phyloP scores from a whole-genome alignment of 306 rosid genomes.

The Prunus campanulata region DNA sequence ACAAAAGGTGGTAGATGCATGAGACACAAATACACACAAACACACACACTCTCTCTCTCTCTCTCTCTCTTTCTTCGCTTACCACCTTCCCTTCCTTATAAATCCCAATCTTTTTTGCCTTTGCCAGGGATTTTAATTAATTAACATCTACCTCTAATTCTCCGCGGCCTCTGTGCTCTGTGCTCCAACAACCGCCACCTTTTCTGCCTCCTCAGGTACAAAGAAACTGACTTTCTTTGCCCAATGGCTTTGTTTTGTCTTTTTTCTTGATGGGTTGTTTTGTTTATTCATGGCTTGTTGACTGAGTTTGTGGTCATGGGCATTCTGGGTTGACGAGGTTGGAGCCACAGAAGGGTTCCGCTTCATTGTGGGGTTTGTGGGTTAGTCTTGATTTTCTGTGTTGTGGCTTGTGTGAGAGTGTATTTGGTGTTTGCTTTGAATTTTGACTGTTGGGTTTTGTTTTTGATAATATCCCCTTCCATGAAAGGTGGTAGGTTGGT shows the following conservation, averaged over 20 bases:
- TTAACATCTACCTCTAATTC: constrained; percentile 28
- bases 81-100: constrained; percentile 60
- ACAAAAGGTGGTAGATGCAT: constrained; percentile 95
- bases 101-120: constrained; percentile 20
- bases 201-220: constrained; percentile 43
- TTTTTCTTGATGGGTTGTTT: constrained; percentile 8
- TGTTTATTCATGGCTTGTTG: constrained; percentile 26
- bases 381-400: constrained; percentile 25
- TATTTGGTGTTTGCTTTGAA: constrained; percentile 29
- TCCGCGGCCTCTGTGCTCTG: constrained; percentile 3
- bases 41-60: not conserved
- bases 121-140: constrained; percentile 5
- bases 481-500: constrained; percentile 84
- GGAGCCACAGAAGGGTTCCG: constrained; percentile 13
- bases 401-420: constrained; percentile 14
- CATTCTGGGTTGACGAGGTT: constrained; percentile 58
- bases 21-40: constrained; percentile 53
- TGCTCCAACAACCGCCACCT: constrained; percentile 32
- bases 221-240: constrained; percentile 29
- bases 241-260: constrained; percentile 14
- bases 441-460: constrained; percentile 43
- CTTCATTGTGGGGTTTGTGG: constrained; percentile 29
- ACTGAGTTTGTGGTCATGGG: constrained; percentile 38
- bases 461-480: constrained; percentile 24
- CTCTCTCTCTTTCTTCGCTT: constrained; percentile 27